Evolutionary conservation across 73 alveolate genomes (phyloP).

Genomic region (Paramecium sonneborni): DNA sequence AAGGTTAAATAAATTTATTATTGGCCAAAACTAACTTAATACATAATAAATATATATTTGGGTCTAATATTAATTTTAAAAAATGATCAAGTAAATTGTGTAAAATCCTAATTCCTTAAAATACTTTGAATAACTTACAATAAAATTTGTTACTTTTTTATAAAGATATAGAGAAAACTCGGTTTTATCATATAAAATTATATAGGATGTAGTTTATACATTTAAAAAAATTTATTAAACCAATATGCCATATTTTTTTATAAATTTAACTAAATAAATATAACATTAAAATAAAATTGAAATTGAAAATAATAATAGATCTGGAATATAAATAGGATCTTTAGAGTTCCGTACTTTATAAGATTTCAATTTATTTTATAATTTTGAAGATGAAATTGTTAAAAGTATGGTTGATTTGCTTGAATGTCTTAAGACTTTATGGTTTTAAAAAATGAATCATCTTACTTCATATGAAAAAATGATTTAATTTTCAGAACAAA

Average conservation of each 20-base stretch:
- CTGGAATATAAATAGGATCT: not conserved
- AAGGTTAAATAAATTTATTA: not conserved
- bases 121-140: not conserved
- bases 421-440: not conserved
- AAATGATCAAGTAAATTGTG: not conserved
- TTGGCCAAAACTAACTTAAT: not conserved
- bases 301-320: not conserved
- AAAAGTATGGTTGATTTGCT: not conserved
- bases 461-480: not conserved
- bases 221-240: not conserved
- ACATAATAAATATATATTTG: not conserved
- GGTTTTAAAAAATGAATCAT: not conserved
- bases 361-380: slow-evolving; percentile 13
- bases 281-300: not conserved
- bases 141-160: not conserved
- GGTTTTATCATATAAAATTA: not conserved
- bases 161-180: not conserved
- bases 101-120: not conserved
- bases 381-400: not conserved
- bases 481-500: not conserved
- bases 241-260: not conserved
- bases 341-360: not conserved
- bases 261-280: not conserved
- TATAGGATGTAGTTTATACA: not conserved
- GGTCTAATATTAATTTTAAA: not conserved